A percentile compares a stretch with the other conserved stretches of the same genome.
phyloP scores from a whole-genome alignment of 2,329 filamentous ascomycete species.

The Claviceps arundinis region DNA sequence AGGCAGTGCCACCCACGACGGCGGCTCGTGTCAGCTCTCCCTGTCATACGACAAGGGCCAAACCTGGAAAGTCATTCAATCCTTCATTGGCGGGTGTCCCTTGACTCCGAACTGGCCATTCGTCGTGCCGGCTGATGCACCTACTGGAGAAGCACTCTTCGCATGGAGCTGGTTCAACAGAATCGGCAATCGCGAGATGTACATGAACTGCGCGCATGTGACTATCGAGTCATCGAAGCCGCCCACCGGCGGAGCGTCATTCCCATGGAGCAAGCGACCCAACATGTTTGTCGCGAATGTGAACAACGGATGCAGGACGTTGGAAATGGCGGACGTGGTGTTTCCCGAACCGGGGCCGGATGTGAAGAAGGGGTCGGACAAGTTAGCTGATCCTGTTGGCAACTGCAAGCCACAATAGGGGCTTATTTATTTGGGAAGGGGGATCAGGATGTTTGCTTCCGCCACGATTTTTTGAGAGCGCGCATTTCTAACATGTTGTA shows the following conservation, averaged over 20 bases:
- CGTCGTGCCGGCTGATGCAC: slow-evolving; percentile 49
- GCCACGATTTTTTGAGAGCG: too few species aligned
- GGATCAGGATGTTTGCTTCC: too few species aligned
- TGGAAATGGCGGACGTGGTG: slow-evolving; percentile 41
- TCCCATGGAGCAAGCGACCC: slow-evolving; percentile 43
- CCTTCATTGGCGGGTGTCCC: slow-evolving; percentile 38
- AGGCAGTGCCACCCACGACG: slow-evolving; percentile 50
- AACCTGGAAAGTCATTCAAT: slow-evolving; percentile 55
- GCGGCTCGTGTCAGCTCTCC: slow-evolving; percentile 65
- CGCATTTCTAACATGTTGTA: too few species aligned
- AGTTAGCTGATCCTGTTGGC: slow-evolving; percentile 22
- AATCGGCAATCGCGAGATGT: slow-evolving; percentile 68
- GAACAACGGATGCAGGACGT: slow-evolving; percentile 42
- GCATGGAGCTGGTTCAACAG: slow-evolving; percentile 72
- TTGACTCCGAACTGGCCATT: slow-evolving; percentile 44
- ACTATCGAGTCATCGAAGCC: neutral
- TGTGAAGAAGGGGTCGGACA: slow-evolving; percentile 25
- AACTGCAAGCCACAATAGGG: slow-evolving; percentile 3
- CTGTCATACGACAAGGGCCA: slow-evolving; percentile 60
- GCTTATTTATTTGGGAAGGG: neutral
- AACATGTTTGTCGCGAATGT: slow-evolving; percentile 62
- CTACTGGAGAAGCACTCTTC: slow-evolving; percentile 48
- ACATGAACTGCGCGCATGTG: slow-evolving; percentile 72
- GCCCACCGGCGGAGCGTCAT: slow-evolving; percentile 11
- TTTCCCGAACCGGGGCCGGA: slow-evolving; percentile 54